Evolutionary conservation across 2,329 filamentous ascomycete genomes (phyloP), one percentile per base, ranked within the genome.

Genomic region (Fusarium palustre): DNA sequence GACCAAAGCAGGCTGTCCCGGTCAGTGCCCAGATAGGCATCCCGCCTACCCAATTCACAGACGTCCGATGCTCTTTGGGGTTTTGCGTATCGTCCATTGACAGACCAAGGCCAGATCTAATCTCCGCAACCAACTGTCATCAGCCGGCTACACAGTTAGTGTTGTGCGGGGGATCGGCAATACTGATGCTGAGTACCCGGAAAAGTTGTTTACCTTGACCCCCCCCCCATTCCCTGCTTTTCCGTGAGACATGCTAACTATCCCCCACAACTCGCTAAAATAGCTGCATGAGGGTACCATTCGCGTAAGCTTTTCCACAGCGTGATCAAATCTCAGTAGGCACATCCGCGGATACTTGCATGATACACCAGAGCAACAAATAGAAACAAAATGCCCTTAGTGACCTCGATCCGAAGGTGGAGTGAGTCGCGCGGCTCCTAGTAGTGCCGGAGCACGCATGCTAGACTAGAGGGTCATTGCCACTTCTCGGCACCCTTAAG

Each of bases 401-500:
- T 16, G 16, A 3, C 31, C 6, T 9, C 12, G 30, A 16, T n/a
- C 36, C 25, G 31, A 30, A n/a, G 9, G 61, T 58, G 60, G 62
- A 53, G 48, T 34, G 5, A 45, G 7, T 46, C 12, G 7, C 22
- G 13, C 31, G 38, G 38, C 36, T 18, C 34, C 20, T 16, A 28
- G 34, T 31, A 11, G 18, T 34, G 4, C 9, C 8, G 16, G n/a
- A 49, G n/a, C 6, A 16, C 5, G 30, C 10, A 22, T 11, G 5
- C 16, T 30, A 34, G 16, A 47, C 16, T 20, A 7, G 11, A 34
- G 60, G 54, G 41, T n/a, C 42, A 48, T 30, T 38, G 3, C 39
- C 22, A 24, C 16, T 54, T 28, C 11, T 5, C 22, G 16, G 28
- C 30, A 22, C 12, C 54, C 42, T 73, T 74, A 74, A 72, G 71